Base-by-base conservation (phyloP, 768 basidiomycete species). In the Podaxis sp. region DNA sequence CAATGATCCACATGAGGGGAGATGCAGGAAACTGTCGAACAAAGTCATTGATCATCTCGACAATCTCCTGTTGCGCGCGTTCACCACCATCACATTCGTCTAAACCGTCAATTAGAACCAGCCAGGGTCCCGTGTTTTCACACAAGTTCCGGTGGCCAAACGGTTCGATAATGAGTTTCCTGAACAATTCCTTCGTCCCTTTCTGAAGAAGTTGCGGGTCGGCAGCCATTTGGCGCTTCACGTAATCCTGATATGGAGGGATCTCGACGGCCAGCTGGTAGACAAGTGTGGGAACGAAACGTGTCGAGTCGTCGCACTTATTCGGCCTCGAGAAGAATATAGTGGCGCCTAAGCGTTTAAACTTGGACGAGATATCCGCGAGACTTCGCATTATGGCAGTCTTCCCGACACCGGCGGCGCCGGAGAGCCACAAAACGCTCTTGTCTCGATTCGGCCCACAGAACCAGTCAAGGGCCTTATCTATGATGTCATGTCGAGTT, bases 51-150 rank as follows among this genome's bases (percentile, higher is more conserved):
- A 61, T 55, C 53, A 61, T 54, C 29, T 47, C 27, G n/a, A 61
- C 24, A 6, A 61, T 61, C 15, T 55, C 53, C 15, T 43, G 36
- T n/a, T 54, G 38, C 9, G 27, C 40, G 1, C 25, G 40, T 37
- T 55, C 52, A 27, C 52, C 60, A 6, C 43, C 40, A 24, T 53
- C 51, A 43, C 59, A 60, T 43, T 60, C 59, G 36, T 60, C 59
- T 24, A 60, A 29, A n/a, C 59, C 59, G 29, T 60, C 60, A 47
- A 61, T 55, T 25, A 61, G 19, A 17, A 61, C 46, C 53, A 61
- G 7, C 53, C 41, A 25, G 11, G 27, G 41, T 36, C 13, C 43
- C 8, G 22, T 25, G 3, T 47, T 22, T 19, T 41, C 9, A 4
- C 9, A 27, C 8, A 43, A 5, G 2, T 19, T 33, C 11, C 2